Base-by-base conservation (phyloP, 805 yeast species). In the Kluyveromyces lactis region DNA sequence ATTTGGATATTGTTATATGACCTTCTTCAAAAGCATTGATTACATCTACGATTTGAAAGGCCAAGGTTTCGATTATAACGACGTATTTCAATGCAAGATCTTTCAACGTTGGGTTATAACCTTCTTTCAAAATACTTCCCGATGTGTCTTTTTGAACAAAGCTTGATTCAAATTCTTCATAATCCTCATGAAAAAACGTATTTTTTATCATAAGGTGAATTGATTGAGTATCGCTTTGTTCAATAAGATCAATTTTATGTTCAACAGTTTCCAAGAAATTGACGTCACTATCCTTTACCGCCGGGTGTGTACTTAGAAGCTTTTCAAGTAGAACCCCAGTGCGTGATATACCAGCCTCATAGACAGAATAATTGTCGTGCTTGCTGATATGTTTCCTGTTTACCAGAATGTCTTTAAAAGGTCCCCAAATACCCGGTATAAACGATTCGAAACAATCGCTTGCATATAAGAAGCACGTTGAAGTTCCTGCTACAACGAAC, bases 401-500 rank as follows among this genome's bases (percentile, higher is more conserved):
- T 6, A 11, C 15, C 2, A 67, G 40, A 4, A 72, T 52, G 28
- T 66, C 60, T 2, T 58, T 47, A 48, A 71, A 77, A 0, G 82
- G 83, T 0, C 84, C 82, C 84, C 84, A 77, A 3, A 75, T 56
- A 0, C 81, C 81, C 0, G 65, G 60, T 1, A 64, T 47, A 2
- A 50, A 43, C 1, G 29, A 33, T 3, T 21, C 38, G 6, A 26
- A 18, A 0, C 42, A 21, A 0, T 42, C 45, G 18, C 62, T 56
- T 0, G 64, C 61, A 10, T 61, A 47, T 11, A 75, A 45, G 43
- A 64, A 75, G 45, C 84, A 77, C 0, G 81, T 75, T 5, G 80
- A 74, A 0, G 82, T 77, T 0, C 82, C 82, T 1, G 81, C 84
- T 4, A 75, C 71, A 70, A 75, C 65, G 1, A 73, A 62, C 18